Evolutionary conservation across 2,329 filamentous ascomycete genomes (phyloP).

Genomic region (Xylariaceae sp.): DNA sequence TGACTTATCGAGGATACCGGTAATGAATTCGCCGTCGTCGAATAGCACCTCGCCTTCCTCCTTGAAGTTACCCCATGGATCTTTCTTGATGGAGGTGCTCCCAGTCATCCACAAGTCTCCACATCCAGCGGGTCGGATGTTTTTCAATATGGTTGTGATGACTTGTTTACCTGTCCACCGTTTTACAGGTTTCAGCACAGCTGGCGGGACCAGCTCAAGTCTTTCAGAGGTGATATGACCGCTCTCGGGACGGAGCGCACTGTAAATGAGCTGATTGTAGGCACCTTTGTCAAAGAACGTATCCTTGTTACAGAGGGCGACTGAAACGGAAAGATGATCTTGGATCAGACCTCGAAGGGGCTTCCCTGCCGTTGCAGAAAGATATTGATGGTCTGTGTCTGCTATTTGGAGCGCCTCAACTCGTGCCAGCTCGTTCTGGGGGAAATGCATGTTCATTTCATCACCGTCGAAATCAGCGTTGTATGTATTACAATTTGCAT

Average conservation of each 20-base stretch:
- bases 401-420: slow-evolving; percentile 90
- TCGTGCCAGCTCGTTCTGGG: slow-evolving; percentile 90
- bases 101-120: slow-evolving; percentile 73
- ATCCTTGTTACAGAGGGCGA: slow-evolving; percentile 84
- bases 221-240: slow-evolving; percentile 79
- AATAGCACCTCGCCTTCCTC: slow-evolving; percentile 82
- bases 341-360: slow-evolving; percentile 94
- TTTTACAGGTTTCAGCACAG: slow-evolving; percentile 71
- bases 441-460: slow-evolving; percentile 99
- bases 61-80: slow-evolving; percentile 67
- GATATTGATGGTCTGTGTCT: slow-evolving; percentile 94
- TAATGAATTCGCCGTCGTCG: slow-evolving; percentile 79
- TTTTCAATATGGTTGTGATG: slow-evolving; percentile 86
- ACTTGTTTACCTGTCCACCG: slow-evolving; percentile 97
- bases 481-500: slow-evolving; percentile 98
- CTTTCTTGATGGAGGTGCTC: slow-evolving; percentile 70
- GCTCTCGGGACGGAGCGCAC: slow-evolving; percentile 80
- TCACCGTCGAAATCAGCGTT: slow-evolving; percentile 99
- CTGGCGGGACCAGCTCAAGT: slow-evolving; percentile 74
- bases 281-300: slow-evolving; percentile 82
- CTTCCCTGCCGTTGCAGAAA: slow-evolving; percentile 89
- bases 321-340: slow-evolving; percentile 93
- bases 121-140: slow-evolving; percentile 74
- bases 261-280: slow-evolving; percentile 93
- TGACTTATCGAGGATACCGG: slow-evolving; percentile 90